phyloP scores from a whole-genome alignment of 129 eudicot genomes.

The Centaurea solstitialis region DNA sequence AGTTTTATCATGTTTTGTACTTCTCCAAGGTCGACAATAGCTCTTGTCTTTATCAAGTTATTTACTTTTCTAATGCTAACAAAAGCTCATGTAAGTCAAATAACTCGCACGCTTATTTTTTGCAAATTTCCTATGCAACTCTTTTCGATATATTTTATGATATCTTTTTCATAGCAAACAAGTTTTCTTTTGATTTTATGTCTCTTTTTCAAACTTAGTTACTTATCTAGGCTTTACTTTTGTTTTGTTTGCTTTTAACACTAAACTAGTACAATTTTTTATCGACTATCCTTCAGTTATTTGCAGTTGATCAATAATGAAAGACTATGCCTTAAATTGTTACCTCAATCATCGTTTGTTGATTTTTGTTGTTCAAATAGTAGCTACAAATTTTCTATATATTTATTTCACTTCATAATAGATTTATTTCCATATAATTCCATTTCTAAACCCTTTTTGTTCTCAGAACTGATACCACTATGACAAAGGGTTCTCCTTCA shows the following conservation, averaged over 20 bases:
- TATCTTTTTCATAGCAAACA: no score
- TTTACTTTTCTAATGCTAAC: no score
- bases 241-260: not conserved
- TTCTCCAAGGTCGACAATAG: no score
- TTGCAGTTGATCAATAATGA: not conserved
- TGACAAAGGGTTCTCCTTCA: no score
- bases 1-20: no score
- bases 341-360: not conserved
- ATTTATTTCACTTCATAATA: not conserved
- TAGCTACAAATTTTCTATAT: not conserved
- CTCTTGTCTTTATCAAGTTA: no score
- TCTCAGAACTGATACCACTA: not conserved
- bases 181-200: no score
- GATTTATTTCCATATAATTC: not conserved
- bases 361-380: not conserved
- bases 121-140: no score
- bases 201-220: no score
- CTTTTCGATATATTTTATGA: no score
- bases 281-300: not conserved
- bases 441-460: not conserved
- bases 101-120: no score
- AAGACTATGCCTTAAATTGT: not conserved
- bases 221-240: not conserved
- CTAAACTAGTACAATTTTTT: not conserved
- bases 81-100: no score